Evolutionary conservation across 352 stramenopile species (phyloP).

Genomic region (Peronospora farinosa): DNA sequence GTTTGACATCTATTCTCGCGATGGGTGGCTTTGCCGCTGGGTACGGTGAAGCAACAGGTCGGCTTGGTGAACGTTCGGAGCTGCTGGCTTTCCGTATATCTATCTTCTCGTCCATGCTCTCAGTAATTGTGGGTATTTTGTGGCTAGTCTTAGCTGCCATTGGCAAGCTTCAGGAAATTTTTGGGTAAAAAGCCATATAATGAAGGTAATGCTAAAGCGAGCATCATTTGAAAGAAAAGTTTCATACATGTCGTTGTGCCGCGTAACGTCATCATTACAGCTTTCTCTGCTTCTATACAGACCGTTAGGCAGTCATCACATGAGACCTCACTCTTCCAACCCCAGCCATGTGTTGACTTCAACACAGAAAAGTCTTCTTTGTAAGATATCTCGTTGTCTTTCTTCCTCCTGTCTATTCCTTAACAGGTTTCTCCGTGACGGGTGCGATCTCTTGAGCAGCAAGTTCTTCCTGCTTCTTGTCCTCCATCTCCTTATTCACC

Average conservation of each 20-base stretch:
- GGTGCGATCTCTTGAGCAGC: slow-evolving; percentile 16
- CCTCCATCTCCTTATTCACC: slow-evolving; percentile 12
- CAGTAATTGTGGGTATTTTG: slow-evolving; percentile 73
- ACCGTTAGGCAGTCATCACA: background rate
- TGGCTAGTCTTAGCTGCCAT: slow-evolving; percentile 74
- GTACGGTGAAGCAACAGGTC: slow-evolving; percentile 75
- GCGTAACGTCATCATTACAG: slow-evolving; percentile 13
- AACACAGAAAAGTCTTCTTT: background rate
- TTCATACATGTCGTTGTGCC: slow-evolving; percentile 25
- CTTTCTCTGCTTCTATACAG: slow-evolving; percentile 4
- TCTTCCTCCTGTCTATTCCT: slow-evolving; percentile 24
- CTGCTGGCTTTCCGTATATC: slow-evolving; percentile 71
- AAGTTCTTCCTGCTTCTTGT: slow-evolving; percentile 22
- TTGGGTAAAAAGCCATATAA: slow-evolving; percentile 42
- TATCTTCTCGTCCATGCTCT: slow-evolving; percentile 80
- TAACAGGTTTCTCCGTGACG: slow-evolving; percentile 13
- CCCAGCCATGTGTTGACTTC: background rate
- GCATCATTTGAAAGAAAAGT: slow-evolving; percentile 9
- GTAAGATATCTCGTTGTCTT: slow-evolving; percentile 2
- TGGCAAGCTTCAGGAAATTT: slow-evolving; percentile 75
- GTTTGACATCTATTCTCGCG: slow-evolving; percentile 77
- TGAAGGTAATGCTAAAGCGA: slow-evolving; percentile 22
- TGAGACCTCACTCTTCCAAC: background rate
- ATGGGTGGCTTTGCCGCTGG: slow-evolving; percentile 87
- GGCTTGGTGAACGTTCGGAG: slow-evolving; percentile 62